Evolutionary conservation across 2,329 filamentous ascomycete genomes (phyloP).

Genomic region (Aureobasidium sp.): DNA sequence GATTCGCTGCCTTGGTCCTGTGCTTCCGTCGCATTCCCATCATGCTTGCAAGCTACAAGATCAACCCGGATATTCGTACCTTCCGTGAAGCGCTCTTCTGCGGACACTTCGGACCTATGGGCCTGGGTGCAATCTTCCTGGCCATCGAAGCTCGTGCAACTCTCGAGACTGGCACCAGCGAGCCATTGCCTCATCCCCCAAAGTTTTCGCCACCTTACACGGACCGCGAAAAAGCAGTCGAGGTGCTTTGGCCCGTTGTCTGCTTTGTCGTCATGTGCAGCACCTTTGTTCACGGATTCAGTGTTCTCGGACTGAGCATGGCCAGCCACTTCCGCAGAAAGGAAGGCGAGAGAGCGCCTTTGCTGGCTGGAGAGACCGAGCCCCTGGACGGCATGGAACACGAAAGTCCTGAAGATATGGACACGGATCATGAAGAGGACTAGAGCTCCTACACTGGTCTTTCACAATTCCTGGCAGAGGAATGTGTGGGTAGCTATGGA

Average conservation of each 20-base stretch:
- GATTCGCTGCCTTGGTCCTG: conserved; percentile 40
- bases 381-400: conserved; percentile 43
- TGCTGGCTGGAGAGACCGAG: conserved; percentile 43
- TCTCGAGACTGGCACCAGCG: conserved; percentile 41
- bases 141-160: conserved; percentile 47
- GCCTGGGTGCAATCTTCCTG: conserved; percentile 47
- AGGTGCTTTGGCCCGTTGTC: conserved; percentile 45
- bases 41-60: conserved; percentile 38
- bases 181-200: conserved; percentile 38
- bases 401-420: conserved; percentile 20
- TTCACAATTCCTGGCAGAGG: background rate
- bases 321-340: conserved; percentile 38
- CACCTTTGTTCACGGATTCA: conserved; percentile 46
- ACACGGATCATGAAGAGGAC: background rate
- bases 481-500: background rate
- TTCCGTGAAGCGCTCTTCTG: conserved; percentile 46
- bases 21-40: conserved; percentile 45
- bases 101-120: conserved; percentile 51
- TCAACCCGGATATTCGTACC: conserved; percentile 41
- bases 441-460: background rate
- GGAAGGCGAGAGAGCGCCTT: conserved; percentile 39
- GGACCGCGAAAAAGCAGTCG: conserved; percentile 31
- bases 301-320: conserved; percentile 42
- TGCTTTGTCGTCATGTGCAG: conserved; percentile 47
- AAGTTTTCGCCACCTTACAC: conserved; percentile 25